Evolutionary conservation across 2,329 filamentous ascomycete genomes (phyloP), one percentile per base, ranked within the genome.

Genomic region (Ophiostoma sp.): DNA sequence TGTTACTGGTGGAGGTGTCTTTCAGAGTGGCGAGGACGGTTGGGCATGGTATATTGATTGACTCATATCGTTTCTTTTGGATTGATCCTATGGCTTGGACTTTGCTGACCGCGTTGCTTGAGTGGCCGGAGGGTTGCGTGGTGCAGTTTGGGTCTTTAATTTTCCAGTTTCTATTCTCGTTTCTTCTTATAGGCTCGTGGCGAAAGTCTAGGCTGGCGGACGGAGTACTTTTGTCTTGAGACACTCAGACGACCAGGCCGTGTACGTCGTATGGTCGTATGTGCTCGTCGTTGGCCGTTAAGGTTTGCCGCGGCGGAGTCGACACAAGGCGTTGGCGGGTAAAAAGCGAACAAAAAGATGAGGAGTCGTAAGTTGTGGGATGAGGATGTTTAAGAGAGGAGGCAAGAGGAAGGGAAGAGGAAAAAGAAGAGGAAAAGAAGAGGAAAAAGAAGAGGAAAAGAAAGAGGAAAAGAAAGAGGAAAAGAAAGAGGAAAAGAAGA

Each of bases 261-360:
- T 27, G 27, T 27, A 27, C 27, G 27, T 27, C 27, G 27, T 27
- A 27, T 27, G 27, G 27, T 27, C 27, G 27, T 27, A 27, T 27
- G 27, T 27, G 27, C 27, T 27, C 27, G 55, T 38, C 27, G 55
- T 60, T 60, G 55, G 49, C 12, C 40, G 27, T 60, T 38, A 38
- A 44, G 45, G 45, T 44, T 64, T 55, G 55, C 55, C 55, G 45
- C 8, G 47, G 60, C 40, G 38, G 66, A 49, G 55, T 58, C 52
- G 52, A 8, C 27, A 38, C 55, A 60, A 60, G 55, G 27, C 55
- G 55, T 27, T 55, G 49, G 49, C 49, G 49, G 55, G 55, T 60
- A 60, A 16, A 60, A 55, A n/a, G 49, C 18, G 47, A 16, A 11
- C 45, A 47, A 5, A 7, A 18, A 52, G 18, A 18, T 7, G 16